phyloP scores from a whole-genome alignment of 2,329 filamentous ascomycete species.

The Colletotrichum chrysophilum region DNA sequence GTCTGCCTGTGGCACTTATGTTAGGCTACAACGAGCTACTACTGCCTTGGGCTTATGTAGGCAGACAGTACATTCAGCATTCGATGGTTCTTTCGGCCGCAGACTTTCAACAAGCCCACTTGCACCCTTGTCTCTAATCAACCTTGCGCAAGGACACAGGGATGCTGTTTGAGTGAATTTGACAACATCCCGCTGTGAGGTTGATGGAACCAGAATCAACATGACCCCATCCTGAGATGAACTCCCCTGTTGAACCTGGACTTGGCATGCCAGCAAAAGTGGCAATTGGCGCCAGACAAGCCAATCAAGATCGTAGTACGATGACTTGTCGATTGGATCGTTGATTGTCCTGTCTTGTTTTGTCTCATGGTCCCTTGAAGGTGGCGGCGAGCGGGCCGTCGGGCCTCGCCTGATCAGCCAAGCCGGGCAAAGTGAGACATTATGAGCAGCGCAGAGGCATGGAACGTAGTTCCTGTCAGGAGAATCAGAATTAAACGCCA shows the following conservation, averaged over 20 bases:
- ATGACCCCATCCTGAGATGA: neutral
- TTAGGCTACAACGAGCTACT: neutral
- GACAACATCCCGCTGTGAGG: neutral
- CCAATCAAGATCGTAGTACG: neutral
- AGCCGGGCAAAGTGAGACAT: neutral
- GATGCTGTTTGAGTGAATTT: neutral
- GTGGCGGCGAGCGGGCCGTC: neutral
- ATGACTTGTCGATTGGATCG: rapidly evolving
- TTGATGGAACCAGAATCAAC: neutral
- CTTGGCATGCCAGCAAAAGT: neutral
- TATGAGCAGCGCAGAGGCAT: neutral
- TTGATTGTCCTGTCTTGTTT: neutral
- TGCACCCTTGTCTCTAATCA: neutral
- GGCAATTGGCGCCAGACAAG: neutral
- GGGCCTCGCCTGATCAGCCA: neutral
- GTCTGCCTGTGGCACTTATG: neutral
- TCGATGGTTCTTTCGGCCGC: too few species aligned
- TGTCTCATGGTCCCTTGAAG: neutral
- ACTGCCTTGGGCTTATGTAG: neutral
- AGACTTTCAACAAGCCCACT: too few species aligned
- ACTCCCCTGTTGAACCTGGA: rapidly evolving
- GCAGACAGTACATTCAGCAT: too few species aligned
- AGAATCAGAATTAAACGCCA: neutral
- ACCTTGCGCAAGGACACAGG: neutral
- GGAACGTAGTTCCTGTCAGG: neutral